Conservation (phyloP, 176 grass and related monocot genomes). For the Raddia guianensis region DNA sequence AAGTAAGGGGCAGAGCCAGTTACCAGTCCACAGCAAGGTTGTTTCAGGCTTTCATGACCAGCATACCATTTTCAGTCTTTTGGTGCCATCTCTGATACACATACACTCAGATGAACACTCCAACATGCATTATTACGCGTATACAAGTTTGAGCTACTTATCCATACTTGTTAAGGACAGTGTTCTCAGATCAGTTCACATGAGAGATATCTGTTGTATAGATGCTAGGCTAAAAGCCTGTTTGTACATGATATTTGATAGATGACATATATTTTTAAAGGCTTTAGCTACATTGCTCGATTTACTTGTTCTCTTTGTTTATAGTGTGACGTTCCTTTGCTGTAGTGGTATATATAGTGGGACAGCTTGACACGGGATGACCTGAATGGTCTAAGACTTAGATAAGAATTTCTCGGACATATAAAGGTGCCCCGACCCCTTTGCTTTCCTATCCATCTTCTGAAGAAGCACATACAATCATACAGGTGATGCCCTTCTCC, state of each 20-base stretch:
- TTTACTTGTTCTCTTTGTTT: neutral
- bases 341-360: slow-evolving; percentile 11
- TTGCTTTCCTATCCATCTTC: slow-evolving; percentile 20
- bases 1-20: slow-evolving; percentile 62
- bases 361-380: slow-evolving; percentile 34
- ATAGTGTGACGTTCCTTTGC: neutral
- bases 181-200: slow-evolving; percentile 15
- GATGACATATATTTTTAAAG: slow-evolving; percentile 1
- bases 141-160: neutral
- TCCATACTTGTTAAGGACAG: slow-evolving; percentile 1
- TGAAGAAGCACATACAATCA: slow-evolving; percentile 27
- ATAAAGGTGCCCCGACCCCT: slow-evolving; percentile 36
- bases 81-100: slow-evolving; percentile 37
- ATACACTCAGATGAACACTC: neutral
- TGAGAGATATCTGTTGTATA: neutral
- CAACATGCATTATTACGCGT: neutral
- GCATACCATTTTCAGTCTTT: slow-evolving; percentile 36
- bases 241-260: neutral
- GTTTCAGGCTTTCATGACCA: slow-evolving; percentile 27
- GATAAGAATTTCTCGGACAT: slow-evolving; percentile 32
- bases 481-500: slow-evolving; percentile 20
- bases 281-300: neutral
- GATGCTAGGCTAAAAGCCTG: neutral
- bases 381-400: neutral
- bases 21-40: slow-evolving; percentile 78